Evolutionary conservation across 1,284 basidiomycete genomes (phyloP).

Genomic region (Heliocybe sulcata): DNA sequence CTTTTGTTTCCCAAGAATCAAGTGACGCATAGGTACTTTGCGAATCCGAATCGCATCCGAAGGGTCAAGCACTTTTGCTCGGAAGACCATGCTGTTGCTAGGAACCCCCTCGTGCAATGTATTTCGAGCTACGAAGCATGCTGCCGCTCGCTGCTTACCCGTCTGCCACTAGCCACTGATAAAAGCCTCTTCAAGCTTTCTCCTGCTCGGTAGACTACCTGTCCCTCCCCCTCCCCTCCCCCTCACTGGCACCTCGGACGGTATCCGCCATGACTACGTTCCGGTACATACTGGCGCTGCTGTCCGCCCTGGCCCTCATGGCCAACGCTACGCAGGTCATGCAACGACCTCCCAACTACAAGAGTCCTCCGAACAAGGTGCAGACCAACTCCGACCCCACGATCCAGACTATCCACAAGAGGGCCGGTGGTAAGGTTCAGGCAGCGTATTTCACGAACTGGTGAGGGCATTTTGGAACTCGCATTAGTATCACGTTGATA

Average conservation of each 20-base stretch:
- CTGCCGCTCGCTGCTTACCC: neutral
- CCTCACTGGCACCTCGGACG: neutral
- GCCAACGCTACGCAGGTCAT: slow-evolving; percentile 42
- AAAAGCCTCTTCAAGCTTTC: neutral
- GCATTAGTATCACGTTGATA: slow-evolving; percentile 4
- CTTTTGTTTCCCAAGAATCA: neutral
- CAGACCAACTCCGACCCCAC: slow-evolving; percentile 28
- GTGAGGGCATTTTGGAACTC: slow-evolving; percentile 19
- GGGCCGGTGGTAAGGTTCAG: slow-evolving; percentile 42
- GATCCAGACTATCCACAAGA: slow-evolving; percentile 35
- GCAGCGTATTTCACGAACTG: slow-evolving; percentile 67
- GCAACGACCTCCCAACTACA: slow-evolving; percentile 45
- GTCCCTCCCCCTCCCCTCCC: neutral
- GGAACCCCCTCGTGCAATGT: neutral
- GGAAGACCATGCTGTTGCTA: neutral
- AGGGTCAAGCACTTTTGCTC: neutral
- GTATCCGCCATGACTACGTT: neutral
- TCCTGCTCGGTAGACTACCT: neutral
- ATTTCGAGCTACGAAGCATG: neutral
- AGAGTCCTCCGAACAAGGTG: slow-evolving; percentile 29
- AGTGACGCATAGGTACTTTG: neutral
- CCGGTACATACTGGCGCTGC: neutral
- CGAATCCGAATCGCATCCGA: neutral
- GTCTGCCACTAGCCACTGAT: neutral
- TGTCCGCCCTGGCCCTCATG: neutral